These are phyloP conservation scores for Auricularia heimuer DNA, from an alignment of 768 basidiomycete genomes.

Conservation along the genomic window DNA sequence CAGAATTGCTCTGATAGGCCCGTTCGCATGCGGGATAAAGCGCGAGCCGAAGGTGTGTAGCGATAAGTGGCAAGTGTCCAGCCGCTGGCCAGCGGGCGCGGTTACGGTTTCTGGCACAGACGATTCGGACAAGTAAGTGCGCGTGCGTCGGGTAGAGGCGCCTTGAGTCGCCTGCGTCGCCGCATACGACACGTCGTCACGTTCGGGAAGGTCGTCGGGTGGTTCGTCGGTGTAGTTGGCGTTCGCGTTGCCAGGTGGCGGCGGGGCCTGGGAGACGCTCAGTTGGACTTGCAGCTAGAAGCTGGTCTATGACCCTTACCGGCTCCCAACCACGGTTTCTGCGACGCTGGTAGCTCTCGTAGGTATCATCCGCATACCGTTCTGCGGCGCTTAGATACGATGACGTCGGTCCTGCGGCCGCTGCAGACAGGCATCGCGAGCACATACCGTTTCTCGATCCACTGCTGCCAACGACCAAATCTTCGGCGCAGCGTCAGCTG, in stretches of 20 bases:
- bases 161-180: neutral
- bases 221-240: neutral
- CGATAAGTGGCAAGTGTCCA: conserved; percentile 49
- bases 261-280: neutral
- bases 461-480: conserved; percentile 77
- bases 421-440: neutral
- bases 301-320: conserved; percentile 19
- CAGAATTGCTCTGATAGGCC: conserved; percentile 65
- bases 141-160: neutral
- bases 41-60: conserved; percentile 76
- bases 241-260: neutral
- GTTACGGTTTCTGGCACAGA: neutral
- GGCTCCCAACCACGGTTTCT: conserved; percentile 60
- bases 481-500: conserved; percentile 26
- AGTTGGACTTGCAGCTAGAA: neutral
- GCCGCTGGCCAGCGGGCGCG: conserved; percentile 6
- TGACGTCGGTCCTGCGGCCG: conserved; percentile 6
- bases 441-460: conserved; percentile 77
- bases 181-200: neutral
- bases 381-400: conserved; percentile 59
- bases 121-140: conserved; percentile 2
- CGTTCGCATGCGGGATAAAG: conserved; percentile 71
- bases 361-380: conserved; percentile 56
- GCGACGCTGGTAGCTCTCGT: conserved; percentile 46
- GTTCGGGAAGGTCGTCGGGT: neutral